These are phyloP conservation scores for Auxenochlorella pyrenoidosa DNA, from an alignment of 139 green algal species.

Conservation along the genomic window DNA sequence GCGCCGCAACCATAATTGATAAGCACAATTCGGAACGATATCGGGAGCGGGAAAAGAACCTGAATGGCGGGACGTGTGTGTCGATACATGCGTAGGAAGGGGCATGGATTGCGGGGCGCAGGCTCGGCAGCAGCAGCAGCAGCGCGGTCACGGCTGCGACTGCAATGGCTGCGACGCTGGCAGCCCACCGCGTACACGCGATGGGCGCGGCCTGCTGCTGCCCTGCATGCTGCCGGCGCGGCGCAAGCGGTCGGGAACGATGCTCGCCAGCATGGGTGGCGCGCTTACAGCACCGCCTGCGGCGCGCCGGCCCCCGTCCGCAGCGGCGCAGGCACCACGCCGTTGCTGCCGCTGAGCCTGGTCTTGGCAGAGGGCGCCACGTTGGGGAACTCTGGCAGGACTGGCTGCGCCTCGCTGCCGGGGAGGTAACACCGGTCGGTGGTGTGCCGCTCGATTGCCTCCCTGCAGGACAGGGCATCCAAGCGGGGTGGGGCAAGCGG, in stretches of 20 bases:
- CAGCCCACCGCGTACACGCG: too few species aligned
- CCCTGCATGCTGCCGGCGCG: neutral
- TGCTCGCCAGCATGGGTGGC: neutral
- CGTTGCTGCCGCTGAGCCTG: neutral
- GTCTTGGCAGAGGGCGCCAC: conserved; percentile 17
- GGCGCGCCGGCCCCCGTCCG: neutral
- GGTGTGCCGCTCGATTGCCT: conserved; percentile 64
- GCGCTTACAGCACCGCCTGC: neutral
- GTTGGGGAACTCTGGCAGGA: conserved; percentile 44
- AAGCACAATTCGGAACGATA: too few species aligned
- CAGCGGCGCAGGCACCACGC: neutral
- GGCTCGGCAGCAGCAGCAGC: neutral
- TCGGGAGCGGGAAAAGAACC: too few species aligned
- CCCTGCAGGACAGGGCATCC: conserved; percentile 42
- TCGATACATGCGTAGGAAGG: neutral
- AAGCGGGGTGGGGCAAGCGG: too few species aligned
- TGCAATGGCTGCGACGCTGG: too few species aligned
- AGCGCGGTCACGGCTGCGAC: too few species aligned
- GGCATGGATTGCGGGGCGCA: neutral
- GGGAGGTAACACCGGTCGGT: conserved; percentile 59
- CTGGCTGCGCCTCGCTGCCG: neutral
- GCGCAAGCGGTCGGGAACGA: neutral
- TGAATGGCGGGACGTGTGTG: too few species aligned
- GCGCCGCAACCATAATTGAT: too few species aligned
- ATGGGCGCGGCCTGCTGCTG: too few species aligned